Evolutionary conservation across 805 yeast species (phyloP), one percentile per base, ranked within the genome.

Genomic region (Lipomyces sp.): DNA sequence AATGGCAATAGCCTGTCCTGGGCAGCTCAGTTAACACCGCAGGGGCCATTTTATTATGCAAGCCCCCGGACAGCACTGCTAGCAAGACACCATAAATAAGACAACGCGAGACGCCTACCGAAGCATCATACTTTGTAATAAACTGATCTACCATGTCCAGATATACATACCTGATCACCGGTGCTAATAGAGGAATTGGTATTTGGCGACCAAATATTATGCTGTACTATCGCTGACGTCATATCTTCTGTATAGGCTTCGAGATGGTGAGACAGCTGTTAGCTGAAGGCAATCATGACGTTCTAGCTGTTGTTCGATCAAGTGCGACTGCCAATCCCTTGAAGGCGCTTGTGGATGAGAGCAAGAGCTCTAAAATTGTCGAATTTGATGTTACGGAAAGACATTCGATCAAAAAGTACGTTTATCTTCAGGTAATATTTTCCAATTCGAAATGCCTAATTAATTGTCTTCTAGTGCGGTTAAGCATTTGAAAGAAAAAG

Each of bases 111-210:
- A 37, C 39, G 10, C 15, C 15, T 37, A 13, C 13, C 39, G 15
- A 24, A n/a, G n/a, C 54, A 18, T 33, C 6, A 8, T 39, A 18
- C 29, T 10, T 51, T 30, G 11, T 18, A 18, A 39, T 39, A n/a
- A 39, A 10, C 24, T 1, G 1, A 10, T 35, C 39, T 10, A 35
- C 3, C 13, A 37, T 37, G 58, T 34, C 57, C 15, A 51, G 32
- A 59, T 55, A 51, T 10, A 51, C 42, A 10, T 61, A 61, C 33
- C 13, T 61, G 24, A 18, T 61, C 6, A 61, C 64, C 2, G 64
- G 64, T 7, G 64, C 64, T 8, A 61, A 61, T 18, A 39, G 64
- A 11, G 64, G 64, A 39, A 61, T 61, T 33, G 64, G 64, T 61
- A 45, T 15, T 29, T 51, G n/a, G 54, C 15, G 5, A 15, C 45